These are phyloP conservation scores for Starmerella vitae DNA, from an alignment of 805 yeast genomes.

Conservation along the genomic window DNA sequence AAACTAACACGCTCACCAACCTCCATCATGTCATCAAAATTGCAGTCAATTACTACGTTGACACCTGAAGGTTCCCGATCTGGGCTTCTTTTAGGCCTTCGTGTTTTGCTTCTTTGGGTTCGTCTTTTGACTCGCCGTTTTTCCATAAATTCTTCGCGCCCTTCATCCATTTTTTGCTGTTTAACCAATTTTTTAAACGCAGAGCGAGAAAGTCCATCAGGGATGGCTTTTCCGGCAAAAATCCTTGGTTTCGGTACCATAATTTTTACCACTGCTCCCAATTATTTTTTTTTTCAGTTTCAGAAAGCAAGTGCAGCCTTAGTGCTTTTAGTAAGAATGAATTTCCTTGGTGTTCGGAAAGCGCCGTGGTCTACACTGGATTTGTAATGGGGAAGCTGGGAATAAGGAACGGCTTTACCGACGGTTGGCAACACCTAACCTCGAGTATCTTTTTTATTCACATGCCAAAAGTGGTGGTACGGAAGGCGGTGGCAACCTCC, in stretches of 20 bases:
- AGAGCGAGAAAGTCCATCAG: conserved; percentile 77
- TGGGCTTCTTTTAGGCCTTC: conserved; percentile 5
- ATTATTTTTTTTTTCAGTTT: too few species aligned
- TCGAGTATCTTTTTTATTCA: too few species aligned
- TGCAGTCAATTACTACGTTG: conserved; percentile 68
- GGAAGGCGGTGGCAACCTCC: too few species aligned
- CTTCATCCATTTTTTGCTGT: conserved; percentile 45
- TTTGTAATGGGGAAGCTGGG: too few species aligned
- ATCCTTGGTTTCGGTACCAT: not conserved
- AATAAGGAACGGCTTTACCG: too few species aligned
- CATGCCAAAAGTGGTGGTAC: too few species aligned
- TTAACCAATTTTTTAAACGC: conserved; percentile 69
- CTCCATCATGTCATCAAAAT: conserved; percentile 78
- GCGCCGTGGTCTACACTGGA: too few species aligned
- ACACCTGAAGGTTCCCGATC: conserved; percentile 31
- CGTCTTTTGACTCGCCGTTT: conserved; percentile 41
- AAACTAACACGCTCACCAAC: conserved; percentile 57
- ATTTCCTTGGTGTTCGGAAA: too few species aligned
- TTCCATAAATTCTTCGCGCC: conserved; percentile 46
- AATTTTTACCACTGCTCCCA: too few species aligned
- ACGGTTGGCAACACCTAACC: too few species aligned
- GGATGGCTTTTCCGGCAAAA: conserved; percentile 31
- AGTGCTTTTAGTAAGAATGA: too few species aligned
- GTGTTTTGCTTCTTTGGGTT: conserved; percentile 16
- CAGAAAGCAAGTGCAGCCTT: too few species aligned